Percentiles rank a stretch among this genome's conserved stretches.
These are phyloP conservation scores for Cystobasidiaceae sp. DNA, from an alignment of 1,284 basidiomycete species.

Conservation along the genomic window DNA sequence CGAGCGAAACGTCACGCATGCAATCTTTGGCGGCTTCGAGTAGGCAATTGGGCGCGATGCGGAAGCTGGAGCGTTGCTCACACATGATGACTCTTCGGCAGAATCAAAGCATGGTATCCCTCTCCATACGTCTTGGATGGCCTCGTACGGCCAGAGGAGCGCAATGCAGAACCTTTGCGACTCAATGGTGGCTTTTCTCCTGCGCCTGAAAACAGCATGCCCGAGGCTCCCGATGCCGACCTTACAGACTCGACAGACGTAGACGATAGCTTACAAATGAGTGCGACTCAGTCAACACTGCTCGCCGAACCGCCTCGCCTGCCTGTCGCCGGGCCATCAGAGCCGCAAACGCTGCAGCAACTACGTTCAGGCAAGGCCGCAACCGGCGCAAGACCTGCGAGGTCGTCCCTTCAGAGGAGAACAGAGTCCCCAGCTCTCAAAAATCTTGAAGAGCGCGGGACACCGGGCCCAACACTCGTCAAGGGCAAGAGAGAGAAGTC, in stretches of 20 bases:
- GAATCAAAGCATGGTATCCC: conserved; percentile 34
- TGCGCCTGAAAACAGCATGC: background rate
- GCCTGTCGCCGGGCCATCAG: no score
- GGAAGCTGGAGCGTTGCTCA: background rate
- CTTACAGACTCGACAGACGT: conserved; percentile 19
- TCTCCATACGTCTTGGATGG: conserved; percentile 40
- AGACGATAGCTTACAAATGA: conserved; percentile 18
- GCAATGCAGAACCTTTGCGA: background rate
- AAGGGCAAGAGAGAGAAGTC: conserved; percentile 1
- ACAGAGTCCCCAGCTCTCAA: background rate
- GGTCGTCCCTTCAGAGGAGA: no score
- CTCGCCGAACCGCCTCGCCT: no score
- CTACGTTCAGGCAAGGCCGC: no score
- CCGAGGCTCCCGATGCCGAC: conserved; percentile 2
- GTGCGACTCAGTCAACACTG: no score
- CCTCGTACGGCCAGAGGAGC: conserved; percentile 5
- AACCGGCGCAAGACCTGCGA: no score
- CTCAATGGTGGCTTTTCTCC: conserved; percentile 10
- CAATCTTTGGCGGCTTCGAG: conserved; percentile 19
- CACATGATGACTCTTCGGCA: background rate
- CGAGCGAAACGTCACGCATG: conserved; percentile 13
- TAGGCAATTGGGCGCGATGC: background rate
- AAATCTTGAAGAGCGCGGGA: background rate
- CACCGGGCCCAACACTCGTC: background rate
- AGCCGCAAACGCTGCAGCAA: no score